Evolutionary conservation across 2,329 filamentous ascomycete genomes (phyloP), one percentile per base, ranked within the genome.

Genomic region (Ophiosphaerella korrae): DNA sequence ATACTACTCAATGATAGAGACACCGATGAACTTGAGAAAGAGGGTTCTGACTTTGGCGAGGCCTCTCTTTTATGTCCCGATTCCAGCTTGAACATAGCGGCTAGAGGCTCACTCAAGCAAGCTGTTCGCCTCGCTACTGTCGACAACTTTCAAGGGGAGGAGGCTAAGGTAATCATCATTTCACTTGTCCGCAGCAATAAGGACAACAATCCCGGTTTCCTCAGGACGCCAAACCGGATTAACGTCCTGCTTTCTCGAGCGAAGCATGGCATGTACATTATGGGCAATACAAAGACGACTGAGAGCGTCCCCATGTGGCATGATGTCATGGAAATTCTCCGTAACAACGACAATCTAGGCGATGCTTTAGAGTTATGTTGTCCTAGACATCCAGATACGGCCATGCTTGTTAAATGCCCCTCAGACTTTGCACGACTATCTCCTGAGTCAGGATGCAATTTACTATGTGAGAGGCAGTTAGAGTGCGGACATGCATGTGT

Each of bases 101-200:
- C 60, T n/a, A 66, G 60, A 50, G 67, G 58, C 12, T 50, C 56
- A 7, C 42, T 67, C 2, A 55, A 46, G 12, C 59, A 69, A 3
- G 13, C 62, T 5, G 37, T 68, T 2, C 40, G 64, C 3, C 68
- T 87, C 0, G 85, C 86, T 0, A 90, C 86, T 0, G 81, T 90
- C 0, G 87, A 90, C 66, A 92, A 91, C 56, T 92, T 90, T 47
- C 87, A 92, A 60, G 89, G 88, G 0, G 88, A 92, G 63, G 88
- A 92, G 62, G 85, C 84, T 1, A 86, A 88, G 43, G 75, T 92
- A 6, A 77, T 92, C 0, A 75, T 92, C 2, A 75, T 92, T 0
- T 89, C 86, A 0, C 75, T 92, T 0, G 87, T 90, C 0, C 81
- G 89, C 33, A 89, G 87, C 71, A 92, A 92, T 57, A 52, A 67